Conservation (phyloP, 768 basidiomycete genomes). For the Serendipita sp. region DNA sequence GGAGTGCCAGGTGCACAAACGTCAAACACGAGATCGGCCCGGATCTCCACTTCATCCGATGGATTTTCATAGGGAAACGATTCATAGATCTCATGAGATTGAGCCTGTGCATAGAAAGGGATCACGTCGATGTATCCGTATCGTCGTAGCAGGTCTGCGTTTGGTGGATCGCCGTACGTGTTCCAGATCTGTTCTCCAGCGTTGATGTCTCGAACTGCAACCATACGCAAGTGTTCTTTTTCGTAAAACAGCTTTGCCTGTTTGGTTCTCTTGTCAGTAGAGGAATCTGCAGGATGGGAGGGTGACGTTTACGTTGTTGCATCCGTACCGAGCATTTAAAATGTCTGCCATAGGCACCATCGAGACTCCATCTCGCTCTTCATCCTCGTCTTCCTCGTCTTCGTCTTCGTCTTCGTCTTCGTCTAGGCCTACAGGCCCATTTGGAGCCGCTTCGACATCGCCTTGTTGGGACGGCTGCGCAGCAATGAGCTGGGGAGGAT, state of each 20-base stretch:
- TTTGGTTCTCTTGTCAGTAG: background rate
- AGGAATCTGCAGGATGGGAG: no score
- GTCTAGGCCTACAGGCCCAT: background rate
- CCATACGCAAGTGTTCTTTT: conserved; percentile 55
- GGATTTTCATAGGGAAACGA: conserved; percentile 44
- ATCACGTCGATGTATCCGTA: conserved; percentile 86
- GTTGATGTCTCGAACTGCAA: conserved; percentile 55
- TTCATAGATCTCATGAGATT: no score
- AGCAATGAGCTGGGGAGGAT: background rate
- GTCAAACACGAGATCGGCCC: conserved; percentile 49
- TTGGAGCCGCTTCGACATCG: conserved; percentile 12
- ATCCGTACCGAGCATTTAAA: conserved; percentile 74
- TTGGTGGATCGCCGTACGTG: conserved; percentile 87
- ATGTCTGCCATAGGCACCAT: conserved; percentile 98
- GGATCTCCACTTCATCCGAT: conserved; percentile 61
- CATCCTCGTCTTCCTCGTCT: conserved; percentile 24
- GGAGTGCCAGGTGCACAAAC: conserved; percentile 17
- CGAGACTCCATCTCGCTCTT: conserved; percentile 43
- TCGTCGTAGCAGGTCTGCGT: conserved; percentile 80
- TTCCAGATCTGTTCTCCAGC: conserved; percentile 88
- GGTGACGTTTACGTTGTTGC: conserved; percentile 53
- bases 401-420: no score
- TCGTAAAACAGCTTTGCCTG: conserved; percentile 82
- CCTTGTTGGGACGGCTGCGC: conserved; percentile 16
- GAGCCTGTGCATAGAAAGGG: conserved; percentile 19